Percentiles rank a stretch among this genome's conserved stretches.
Evolutionary conservation across 495 filamentous ascomycete genomes (phyloP).

Genomic region (Penicillium ucsense): DNA sequence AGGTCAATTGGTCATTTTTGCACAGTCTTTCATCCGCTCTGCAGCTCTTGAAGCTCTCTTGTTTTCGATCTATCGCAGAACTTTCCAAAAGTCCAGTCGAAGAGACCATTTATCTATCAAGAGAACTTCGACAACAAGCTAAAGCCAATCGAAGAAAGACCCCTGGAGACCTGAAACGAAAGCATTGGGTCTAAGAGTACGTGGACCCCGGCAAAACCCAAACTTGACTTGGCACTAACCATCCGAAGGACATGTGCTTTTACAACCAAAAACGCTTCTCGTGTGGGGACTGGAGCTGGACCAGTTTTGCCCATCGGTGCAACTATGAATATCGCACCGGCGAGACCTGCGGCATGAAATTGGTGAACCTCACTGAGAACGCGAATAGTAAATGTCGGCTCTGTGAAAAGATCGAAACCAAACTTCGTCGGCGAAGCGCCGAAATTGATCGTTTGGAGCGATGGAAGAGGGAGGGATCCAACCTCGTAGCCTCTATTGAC

Average conservation of each 20-base stretch:
- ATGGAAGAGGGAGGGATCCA: slow-evolving; percentile 64
- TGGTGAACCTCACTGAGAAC: slow-evolving; percentile 62
- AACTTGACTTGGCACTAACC: slow-evolving; percentile 21
- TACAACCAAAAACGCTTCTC: slow-evolving; percentile 47
- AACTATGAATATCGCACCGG: slow-evolving; percentile 93
- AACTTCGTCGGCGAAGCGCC: slow-evolving; percentile 62
- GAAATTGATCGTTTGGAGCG: slow-evolving; percentile 70
- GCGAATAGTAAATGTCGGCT: slow-evolving; percentile 58
- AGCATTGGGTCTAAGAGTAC: slow-evolving; percentile 18
- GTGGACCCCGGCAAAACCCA: slow-evolving; percentile 25
- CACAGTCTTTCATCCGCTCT: slow-evolving; percentile 10
- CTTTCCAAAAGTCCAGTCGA: slow-evolving; percentile 17
- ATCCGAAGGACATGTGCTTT: slow-evolving; percentile 45
- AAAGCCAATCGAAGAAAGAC: slow-evolving; percentile 25
- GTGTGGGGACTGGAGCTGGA: slow-evolving; percentile 95
- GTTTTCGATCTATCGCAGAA: background rate
- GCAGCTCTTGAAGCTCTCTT: slow-evolving; percentile 23
- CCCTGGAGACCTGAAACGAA: slow-evolving; percentile 27
- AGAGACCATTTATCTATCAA: slow-evolving; percentile 29
- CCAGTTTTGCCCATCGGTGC: slow-evolving; percentile 89
- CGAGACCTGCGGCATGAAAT: slow-evolving; percentile 95
- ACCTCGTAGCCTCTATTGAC: slow-evolving; percentile 72
- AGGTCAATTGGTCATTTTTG: slow-evolving; percentile 15
- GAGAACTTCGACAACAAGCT: slow-evolving; percentile 15
- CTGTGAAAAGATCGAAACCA: slow-evolving; percentile 89